Conservation (phyloP, 108 stramenopile genomes). For the Epipyxis sp. region DNA sequence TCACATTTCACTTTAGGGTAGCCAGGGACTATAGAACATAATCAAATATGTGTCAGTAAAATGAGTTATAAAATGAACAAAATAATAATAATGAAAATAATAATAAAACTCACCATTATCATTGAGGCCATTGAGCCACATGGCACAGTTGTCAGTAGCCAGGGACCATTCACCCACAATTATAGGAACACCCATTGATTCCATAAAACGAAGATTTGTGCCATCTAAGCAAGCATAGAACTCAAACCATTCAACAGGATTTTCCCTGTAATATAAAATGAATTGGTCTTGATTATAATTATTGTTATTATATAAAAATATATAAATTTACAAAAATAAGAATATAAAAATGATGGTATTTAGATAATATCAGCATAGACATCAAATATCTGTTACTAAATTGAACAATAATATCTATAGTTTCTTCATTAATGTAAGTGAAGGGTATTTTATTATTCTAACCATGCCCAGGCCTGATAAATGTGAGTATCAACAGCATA, state of each 20-base stretch:
- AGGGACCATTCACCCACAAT: constrained; percentile 87
- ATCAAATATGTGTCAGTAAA: background rate
- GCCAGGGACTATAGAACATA: constrained; percentile 40
- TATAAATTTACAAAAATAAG: no score
- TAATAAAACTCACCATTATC: constrained; percentile 44
- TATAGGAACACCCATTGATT: constrained; percentile 63
- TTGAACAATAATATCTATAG: no score
- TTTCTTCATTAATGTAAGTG: no score
- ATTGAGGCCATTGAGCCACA: constrained; percentile 94
- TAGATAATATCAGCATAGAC: no score
- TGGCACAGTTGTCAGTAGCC: constrained; percentile 85
- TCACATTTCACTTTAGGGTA: constrained; percentile 68
- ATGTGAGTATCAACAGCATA: constrained; percentile 83
- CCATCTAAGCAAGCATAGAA: background rate
- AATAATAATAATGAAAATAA: no score
- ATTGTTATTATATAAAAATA: no score
- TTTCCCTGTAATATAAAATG: no score
- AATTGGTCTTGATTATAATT: no score
- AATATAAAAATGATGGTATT: no score
- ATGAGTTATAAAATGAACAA: background rate
- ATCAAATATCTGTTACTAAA: no score
- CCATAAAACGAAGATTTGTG: constrained; percentile 55
- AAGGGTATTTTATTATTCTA: background rate
- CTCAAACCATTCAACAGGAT: background rate
- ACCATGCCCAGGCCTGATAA: constrained; percentile 62